Evolutionary conservation across 345 rosid species (phyloP).

Genomic region (Acer campestre): DNA sequence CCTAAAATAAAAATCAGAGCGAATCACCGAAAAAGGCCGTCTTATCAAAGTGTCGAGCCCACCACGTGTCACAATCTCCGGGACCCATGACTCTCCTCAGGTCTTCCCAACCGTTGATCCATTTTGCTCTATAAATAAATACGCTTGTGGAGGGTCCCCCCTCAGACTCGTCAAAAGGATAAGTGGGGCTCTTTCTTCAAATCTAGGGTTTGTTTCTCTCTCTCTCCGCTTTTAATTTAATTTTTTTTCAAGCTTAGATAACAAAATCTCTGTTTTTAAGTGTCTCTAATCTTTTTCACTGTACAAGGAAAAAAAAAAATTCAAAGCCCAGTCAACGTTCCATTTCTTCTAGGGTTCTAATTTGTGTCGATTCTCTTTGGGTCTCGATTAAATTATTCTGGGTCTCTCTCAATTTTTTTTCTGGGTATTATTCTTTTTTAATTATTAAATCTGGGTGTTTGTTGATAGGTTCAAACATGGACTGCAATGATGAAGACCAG

Average conservation of each 20-base stretch:
- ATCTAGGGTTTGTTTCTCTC: constrained; percentile 36
- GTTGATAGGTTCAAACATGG: constrained; percentile 30
- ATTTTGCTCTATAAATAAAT: constrained; percentile 22
- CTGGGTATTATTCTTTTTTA: background rate
- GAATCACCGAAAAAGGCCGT: no score
- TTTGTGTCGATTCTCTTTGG: background rate
- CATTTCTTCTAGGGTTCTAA: constrained; percentile 19
- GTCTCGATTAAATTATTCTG: background rate
- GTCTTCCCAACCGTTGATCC: constrained; percentile 31
- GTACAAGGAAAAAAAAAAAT: background rate
- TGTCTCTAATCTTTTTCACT: background rate
- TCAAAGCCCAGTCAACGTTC: constrained; percentile 20
- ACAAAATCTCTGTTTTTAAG: background rate
- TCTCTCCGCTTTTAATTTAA: background rate
- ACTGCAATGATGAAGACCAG: constrained; percentile 25
- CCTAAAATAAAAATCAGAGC: no score
- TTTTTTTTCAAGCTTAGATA: background rate
- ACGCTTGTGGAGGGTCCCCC: constrained; percentile 32
- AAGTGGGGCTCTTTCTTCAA: constrained; percentile 32
- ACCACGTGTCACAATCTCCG: constrained; percentile 19
- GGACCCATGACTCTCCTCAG: background rate
- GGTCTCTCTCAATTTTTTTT: background rate
- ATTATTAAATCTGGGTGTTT: background rate
- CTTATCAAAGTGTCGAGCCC: no score
- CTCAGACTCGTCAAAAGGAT: constrained; percentile 28